Conservation (phyloP, 208 protist species). For the Crithidia fasciculata region DNA sequence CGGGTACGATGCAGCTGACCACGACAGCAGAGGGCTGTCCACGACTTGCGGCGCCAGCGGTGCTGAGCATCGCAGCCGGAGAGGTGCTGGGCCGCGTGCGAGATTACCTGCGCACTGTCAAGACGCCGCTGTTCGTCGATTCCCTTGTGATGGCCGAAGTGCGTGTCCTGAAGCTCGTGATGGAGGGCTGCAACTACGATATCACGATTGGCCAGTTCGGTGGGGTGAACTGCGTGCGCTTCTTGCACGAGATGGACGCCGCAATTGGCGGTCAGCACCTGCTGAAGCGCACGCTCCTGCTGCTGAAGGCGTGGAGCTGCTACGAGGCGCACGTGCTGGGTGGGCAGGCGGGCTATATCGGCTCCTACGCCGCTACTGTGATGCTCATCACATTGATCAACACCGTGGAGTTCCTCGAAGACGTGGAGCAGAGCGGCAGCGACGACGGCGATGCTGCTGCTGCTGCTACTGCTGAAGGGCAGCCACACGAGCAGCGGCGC, state of each 20-base stretch:
- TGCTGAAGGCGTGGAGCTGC: constrained; percentile 91
- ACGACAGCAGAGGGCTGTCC: constrained; percentile 46
- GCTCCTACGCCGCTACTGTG: constrained; percentile 89
- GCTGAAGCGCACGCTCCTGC: constrained; percentile 89
- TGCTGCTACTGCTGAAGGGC: too few species aligned
- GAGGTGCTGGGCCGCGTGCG: constrained; percentile 71
- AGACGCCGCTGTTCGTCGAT: constrained; percentile 76
- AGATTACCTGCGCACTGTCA: constrained; percentile 59
- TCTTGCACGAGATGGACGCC: constrained; percentile 89
- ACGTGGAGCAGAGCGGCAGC: constrained; percentile 32
- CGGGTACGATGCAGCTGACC: constrained; percentile 62
- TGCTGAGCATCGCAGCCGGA: constrained; percentile 64
- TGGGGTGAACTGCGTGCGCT: constrained; percentile 89
- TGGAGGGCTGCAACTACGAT: constrained; percentile 88
- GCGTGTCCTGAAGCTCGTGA: constrained; percentile 89
- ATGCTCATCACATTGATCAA: constrained; percentile 93
- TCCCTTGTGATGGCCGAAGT: constrained; percentile 84
- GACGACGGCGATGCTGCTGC: background rate
- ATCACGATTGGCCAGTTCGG: constrained; percentile 90
- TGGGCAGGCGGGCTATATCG: constrained; percentile 88
- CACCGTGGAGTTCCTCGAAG: constrained; percentile 87
- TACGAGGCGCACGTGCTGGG: constrained; percentile 93
- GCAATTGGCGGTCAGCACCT: constrained; percentile 81
- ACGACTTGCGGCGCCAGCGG: constrained; percentile 53
- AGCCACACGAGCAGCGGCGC: too few species aligned